Conservation (phyloP, 192 early-diverging fungal species). For the Funneliformis geosporum region DNA sequence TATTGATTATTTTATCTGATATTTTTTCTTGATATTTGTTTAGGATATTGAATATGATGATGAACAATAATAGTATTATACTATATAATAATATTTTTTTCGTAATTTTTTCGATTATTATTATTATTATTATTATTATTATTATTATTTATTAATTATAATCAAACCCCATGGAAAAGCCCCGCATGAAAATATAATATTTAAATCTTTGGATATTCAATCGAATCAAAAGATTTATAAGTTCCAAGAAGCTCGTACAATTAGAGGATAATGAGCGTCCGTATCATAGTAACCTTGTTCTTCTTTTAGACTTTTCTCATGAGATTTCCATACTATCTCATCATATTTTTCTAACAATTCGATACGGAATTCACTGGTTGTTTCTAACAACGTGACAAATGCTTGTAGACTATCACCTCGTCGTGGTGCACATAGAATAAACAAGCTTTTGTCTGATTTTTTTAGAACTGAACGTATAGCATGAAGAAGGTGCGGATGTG, state of each 20-base stretch:
- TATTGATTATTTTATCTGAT: too few species aligned
- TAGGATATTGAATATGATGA: background rate
- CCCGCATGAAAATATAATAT: too few species aligned
- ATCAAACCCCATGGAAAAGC: too few species aligned
- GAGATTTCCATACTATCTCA: background rate
- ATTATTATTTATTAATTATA: too few species aligned
- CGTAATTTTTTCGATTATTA: too few species aligned
- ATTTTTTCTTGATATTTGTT: background rate
- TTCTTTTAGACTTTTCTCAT: background rate
- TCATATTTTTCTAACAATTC: conserved; percentile 18
- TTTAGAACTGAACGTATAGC: background rate
- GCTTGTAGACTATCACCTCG: background rate
- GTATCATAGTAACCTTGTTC: background rate
- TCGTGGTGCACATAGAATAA: conserved; percentile 16
- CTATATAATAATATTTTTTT: too few species aligned
- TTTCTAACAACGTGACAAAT: conserved; percentile 8
- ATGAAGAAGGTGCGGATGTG: background rate
- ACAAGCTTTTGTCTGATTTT: background rate
- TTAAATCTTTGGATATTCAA: too few species aligned
- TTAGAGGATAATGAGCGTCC: conserved; percentile 13
- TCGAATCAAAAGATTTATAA: background rate
- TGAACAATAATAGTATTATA: too few species aligned
- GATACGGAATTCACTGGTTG: background rate
- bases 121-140: too few species aligned
- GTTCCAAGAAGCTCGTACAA: background rate